These are phyloP conservation scores for Daldinia childiae DNA, from an alignment of 495 filamentous ascomycete genomes.

Conservation along the genomic window DNA sequence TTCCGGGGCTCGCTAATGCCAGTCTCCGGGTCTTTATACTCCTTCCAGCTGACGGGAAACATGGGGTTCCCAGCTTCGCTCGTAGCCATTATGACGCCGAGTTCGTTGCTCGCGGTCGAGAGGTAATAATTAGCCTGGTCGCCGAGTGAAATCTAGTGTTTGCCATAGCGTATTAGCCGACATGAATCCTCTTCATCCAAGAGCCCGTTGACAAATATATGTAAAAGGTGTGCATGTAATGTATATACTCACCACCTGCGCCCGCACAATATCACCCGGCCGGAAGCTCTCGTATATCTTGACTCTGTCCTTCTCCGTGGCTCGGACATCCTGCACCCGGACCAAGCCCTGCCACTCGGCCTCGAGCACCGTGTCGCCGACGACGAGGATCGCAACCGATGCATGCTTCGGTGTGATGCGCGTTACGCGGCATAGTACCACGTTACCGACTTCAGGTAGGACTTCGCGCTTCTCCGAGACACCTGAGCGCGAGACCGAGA, in stretches of 20 bases:
- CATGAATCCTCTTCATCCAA: too few relatives aligned
- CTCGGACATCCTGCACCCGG: slow-evolving; percentile 87
- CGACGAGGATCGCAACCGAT: slow-evolving; percentile 80
- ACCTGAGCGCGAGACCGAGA: slow-evolving; percentile 51
- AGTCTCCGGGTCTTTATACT: slow-evolving; percentile 86
- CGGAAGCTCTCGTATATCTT: slow-evolving; percentile 91
- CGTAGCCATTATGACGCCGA: slow-evolving; percentile 92
- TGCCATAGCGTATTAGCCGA: neutral
- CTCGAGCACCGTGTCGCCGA: slow-evolving; percentile 70
- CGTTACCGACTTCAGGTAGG: slow-evolving; percentile 79
- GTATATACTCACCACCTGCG: slow-evolving; percentile 72
- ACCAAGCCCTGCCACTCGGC: slow-evolving; percentile 69
- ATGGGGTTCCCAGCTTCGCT: slow-evolving; percentile 90
- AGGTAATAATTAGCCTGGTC: slow-evolving; percentile 96
- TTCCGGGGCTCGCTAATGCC: slow-evolving; percentile 83
- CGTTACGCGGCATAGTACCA: slow-evolving; percentile 84
- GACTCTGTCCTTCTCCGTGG: slow-evolving; percentile 94
- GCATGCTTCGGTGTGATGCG: slow-evolving; percentile 85
- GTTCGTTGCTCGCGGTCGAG: slow-evolving; percentile 85
- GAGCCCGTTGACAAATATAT: neutral
- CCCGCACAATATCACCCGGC: slow-evolving; percentile 91
- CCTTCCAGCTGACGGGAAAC: slow-evolving; percentile 93
- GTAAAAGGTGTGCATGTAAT: neutral
- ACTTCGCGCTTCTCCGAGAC: slow-evolving; percentile 67
- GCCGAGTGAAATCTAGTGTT: slow-evolving; percentile 77